Base-by-base conservation (phyloP, 768 basidiomycete genomes). In the Termitomyces sp. region DNA sequence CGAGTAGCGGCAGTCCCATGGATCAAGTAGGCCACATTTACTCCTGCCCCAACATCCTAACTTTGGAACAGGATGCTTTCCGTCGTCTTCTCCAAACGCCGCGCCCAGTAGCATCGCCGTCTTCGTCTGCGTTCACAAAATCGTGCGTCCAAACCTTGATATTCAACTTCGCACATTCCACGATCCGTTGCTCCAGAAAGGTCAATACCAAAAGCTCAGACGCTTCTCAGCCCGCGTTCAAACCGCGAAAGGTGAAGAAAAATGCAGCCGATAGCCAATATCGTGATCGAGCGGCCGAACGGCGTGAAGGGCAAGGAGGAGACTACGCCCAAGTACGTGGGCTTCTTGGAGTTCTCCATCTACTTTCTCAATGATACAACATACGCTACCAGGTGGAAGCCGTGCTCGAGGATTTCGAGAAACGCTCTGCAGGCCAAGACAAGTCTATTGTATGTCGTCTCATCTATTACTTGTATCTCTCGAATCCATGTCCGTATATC, bases 331-430 rank as follows among this genome's bases (percentile, higher is more conserved):
- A 88, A 68, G 89, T 87, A 60, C n/a, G 54, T 55, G 9, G 44
- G 7, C 48, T 41, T 28, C 71, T 65, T 42, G 14, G 28, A 28
- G 34, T 28, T 25, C 42, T 14, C 4, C 25, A n/a, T 42, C 6
- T 40, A 16, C 12, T 12, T 47, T 46, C 17, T 30, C 19, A 47
- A 17, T 52, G 19, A 46, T 34, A 44, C n/a, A 30, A 45, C 25
- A 59, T 25, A 58, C 61, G 23, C 40, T 48, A 40, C 14, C 58
- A 92, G 86, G 84, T 91, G 30, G 91, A 92, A 67, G 85, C 90
- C 11, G 72, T 95, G 10, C 72, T 91, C 1, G 88, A 91, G 54
- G 90, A 92, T 58, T 94, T 94, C 57, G 86, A 94, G 70, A 80
- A 76, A 61, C 79, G 78, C 39, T 77, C 77, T 52, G 81, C 78